These are phyloP conservation scores for Scenedesmus sp. DNA, from an alignment of 163 green algal genomes.

Conservation along the genomic window DNA sequence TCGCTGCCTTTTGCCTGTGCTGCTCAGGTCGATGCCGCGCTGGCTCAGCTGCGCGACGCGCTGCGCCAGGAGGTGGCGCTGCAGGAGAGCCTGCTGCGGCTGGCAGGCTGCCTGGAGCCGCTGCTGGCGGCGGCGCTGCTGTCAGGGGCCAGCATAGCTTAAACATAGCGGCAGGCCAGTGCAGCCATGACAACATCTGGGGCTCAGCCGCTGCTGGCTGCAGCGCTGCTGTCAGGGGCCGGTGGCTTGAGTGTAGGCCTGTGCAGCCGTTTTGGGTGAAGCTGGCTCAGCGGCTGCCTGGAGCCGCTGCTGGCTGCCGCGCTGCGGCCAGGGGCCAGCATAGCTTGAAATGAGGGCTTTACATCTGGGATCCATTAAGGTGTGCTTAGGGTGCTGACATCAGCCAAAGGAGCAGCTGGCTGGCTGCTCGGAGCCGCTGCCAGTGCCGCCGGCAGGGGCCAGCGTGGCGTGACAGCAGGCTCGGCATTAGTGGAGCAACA, in stretches of 20 bases:
- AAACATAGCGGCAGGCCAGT: background rate
- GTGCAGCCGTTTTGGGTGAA: too few species aligned
- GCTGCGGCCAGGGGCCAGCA: background rate
- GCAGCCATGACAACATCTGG: too few species aligned
- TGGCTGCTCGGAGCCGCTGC: too few species aligned
- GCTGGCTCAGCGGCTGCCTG: conserved; percentile 77
- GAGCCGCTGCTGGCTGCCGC: conserved; percentile 74
- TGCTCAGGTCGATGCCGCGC: conserved; percentile 58
- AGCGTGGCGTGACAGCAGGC: too few species aligned
- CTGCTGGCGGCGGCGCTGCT: conserved; percentile 66
- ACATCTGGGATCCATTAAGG: too few species aligned
- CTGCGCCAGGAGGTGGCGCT: conserved; percentile 76
- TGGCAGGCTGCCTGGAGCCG: conserved; percentile 82
- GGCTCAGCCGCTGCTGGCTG: too few species aligned
- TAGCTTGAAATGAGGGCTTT: background rate
- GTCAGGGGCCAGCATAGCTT: background rate
- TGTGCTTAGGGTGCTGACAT: too few species aligned
- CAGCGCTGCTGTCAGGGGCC: too few species aligned
- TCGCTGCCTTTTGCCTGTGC: background rate
- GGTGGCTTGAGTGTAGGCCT: too few species aligned
- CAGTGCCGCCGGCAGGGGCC: too few species aligned
- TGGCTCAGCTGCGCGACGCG: conserved; percentile 65
- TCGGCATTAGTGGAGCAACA: too few species aligned
- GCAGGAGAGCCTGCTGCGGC: conserved; percentile 68
- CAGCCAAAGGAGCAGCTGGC: too few species aligned